A percentile compares a stretch with the other conserved stretches of the same genome.
These are phyloP conservation scores for Geotrichum fermentans DNA, from an alignment of 1,139 yeast species.

Conservation along the genomic window DNA sequence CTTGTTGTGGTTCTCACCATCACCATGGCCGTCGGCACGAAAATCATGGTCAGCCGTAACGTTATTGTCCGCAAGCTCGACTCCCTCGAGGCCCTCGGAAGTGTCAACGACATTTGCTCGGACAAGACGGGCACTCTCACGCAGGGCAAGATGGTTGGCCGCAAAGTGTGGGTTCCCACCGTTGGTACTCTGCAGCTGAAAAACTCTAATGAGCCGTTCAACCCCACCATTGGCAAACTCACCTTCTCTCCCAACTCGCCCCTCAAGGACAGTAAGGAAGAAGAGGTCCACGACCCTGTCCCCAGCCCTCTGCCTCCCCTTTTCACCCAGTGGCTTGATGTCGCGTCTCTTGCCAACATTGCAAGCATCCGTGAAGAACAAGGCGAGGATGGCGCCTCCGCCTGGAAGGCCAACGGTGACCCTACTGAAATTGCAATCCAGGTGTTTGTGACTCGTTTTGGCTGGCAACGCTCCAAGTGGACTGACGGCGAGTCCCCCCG, in stretches of 20 bases:
- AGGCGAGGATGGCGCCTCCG: slow-evolving; percentile 36
- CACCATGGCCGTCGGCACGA: slow-evolving; percentile 84
- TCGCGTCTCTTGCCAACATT: slow-evolving; percentile 70
- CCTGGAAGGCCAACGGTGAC: slow-evolving; percentile 78
- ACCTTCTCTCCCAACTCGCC: slow-evolving; percentile 37
- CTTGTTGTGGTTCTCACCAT: slow-evolving; percentile 75
- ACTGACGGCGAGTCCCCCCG: slow-evolving; percentile 34
- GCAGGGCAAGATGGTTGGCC: slow-evolving; percentile 73
- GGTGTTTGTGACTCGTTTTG: slow-evolving; percentile 59
- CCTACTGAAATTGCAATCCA: slow-evolving; percentile 83
- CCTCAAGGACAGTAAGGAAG: slow-evolving; percentile 40
- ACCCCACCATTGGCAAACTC: slow-evolving; percentile 64
- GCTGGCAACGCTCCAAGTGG: slow-evolving; percentile 45
- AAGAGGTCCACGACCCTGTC: slow-evolving; percentile 16
- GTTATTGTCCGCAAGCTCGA: slow-evolving; percentile 76
- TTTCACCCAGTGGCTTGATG: slow-evolving; percentile 48
- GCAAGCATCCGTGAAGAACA: slow-evolving; percentile 50
- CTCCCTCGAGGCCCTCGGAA: slow-evolving; percentile 64
- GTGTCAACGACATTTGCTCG: slow-evolving; percentile 75
- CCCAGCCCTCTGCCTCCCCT: slow-evolving; percentile 25
- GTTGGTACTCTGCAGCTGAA: slow-evolving; percentile 61
- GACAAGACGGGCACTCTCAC: slow-evolving; percentile 82
- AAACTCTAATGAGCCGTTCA: slow-evolving; percentile 62
- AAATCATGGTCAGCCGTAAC: slow-evolving; percentile 64
- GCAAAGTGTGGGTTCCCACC: slow-evolving; percentile 71